Percentiles rank a stretch among this genome's conserved stretches.
Conservation (phyloP, 2,329 filamentous ascomycete genomes). For the Diaporthe citrichinensis region DNA sequence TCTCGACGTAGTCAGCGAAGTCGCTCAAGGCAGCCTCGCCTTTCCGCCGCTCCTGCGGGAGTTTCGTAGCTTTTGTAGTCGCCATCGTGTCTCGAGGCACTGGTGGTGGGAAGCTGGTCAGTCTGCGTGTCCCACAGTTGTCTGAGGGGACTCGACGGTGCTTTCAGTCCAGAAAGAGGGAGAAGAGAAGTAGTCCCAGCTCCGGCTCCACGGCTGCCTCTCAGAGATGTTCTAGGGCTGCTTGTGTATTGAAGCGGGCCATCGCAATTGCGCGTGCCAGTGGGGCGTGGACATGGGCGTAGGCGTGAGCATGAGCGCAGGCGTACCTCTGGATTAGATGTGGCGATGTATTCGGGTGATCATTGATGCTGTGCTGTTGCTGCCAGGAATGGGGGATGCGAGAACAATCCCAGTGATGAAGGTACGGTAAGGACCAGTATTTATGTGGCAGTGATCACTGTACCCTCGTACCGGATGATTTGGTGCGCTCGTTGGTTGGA, state of each 20-base stretch:
- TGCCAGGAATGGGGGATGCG: background rate
- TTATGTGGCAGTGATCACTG: background rate
- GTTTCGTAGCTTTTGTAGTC: conserved; percentile 66
- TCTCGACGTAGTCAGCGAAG: conserved; percentile 97
- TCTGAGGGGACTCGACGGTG: background rate
- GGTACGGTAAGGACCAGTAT: background rate
- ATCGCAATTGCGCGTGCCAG: background rate
- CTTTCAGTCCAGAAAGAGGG: background rate
- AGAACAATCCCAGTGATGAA: background rate
- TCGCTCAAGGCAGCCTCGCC: conserved; percentile 93
- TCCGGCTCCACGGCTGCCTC: background rate
- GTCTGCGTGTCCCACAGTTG: background rate
- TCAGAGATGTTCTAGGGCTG: background rate
- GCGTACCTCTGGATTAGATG: conserved; percentile 20
- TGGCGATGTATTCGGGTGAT: conserved; percentile 36
- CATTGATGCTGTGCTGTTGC: conserved; percentile 31
- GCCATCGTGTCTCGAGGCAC: conserved; percentile 62
- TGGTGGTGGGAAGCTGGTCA: conserved; percentile 20
- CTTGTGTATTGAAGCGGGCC: background rate
- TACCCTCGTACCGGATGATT: background rate
- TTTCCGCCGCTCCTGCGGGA: conserved; percentile 84
- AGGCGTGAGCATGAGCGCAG: background rate
- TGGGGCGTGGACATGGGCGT: background rate
- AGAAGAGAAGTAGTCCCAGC: background rate
- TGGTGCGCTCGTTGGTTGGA: background rate